These are phyloP conservation scores for Colletotrichum sp. DNA, from an alignment of 2,329 filamentous ascomycete genomes.

Conservation along the genomic window DNA sequence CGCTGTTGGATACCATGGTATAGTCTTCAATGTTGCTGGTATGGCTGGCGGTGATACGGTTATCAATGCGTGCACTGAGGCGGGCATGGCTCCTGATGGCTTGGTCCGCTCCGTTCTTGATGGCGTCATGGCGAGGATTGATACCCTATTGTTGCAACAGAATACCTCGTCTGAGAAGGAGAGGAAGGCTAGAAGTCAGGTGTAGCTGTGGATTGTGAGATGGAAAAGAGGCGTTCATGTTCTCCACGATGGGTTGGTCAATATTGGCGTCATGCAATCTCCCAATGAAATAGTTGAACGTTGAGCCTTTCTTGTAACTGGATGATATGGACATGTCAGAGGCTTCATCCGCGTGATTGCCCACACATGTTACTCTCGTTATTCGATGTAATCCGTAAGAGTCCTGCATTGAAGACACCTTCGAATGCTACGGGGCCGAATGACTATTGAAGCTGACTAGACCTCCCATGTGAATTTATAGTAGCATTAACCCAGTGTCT, in stretches of 20 bases:
- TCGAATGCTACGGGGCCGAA: too few species aligned
- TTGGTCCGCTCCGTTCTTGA: not conserved
- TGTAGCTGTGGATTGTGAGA: fast-evolving
- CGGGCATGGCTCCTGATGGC: conserved; percentile 8
- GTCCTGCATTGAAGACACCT: too few species aligned
- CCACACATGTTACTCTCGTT: not conserved
- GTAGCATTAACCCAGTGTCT: too few species aligned
- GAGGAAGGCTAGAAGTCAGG: not conserved
- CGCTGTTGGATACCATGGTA: conserved; percentile 9
- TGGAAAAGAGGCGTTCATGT: not conserved
- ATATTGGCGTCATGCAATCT: fast-evolving
- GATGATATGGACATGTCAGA: not conserved
- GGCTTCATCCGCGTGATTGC: not conserved
- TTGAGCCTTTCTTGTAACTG: not conserved
- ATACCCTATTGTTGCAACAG: not conserved
- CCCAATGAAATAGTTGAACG: not conserved
- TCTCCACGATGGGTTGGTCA: fast-evolving
- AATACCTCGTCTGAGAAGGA: not conserved
- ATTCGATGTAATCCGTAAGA: too few species aligned
- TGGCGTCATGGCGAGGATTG: conserved; percentile 1
- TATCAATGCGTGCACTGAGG: conserved; percentile 17
- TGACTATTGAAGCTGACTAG: not conserved
- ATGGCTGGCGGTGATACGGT: conserved; percentile 6
- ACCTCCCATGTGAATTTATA: too few species aligned
- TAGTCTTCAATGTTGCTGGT: conserved; percentile 15